Percentiles rank a stretch among this genome's conserved stretches.
Conservation (phyloP, 2,329 filamentous ascomycete species). For the Trichoderma semiorbis region DNA sequence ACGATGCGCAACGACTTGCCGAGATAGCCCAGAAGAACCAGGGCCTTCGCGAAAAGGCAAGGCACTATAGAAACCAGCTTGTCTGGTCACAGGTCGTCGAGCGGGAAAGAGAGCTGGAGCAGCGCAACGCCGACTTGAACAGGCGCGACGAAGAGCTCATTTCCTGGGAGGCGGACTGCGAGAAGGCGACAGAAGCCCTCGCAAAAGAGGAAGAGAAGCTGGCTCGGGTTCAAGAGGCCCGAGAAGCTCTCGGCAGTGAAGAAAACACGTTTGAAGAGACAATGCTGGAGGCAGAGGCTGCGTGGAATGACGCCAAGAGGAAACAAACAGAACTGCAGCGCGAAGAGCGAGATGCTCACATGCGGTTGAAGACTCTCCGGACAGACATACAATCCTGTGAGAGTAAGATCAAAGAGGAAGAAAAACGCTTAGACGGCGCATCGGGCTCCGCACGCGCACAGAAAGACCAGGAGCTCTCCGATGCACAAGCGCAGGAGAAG, state of each 20-base stretch:
- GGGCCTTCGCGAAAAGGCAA: constrained; percentile 58
- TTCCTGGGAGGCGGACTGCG: constrained; percentile 29
- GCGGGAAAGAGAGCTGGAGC: constrained; percentile 57
- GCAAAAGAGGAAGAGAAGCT: constrained; percentile 45
- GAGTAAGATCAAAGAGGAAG: constrained; percentile 52
- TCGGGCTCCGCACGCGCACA: constrained; percentile 66
- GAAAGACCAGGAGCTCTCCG: constrained; percentile 54
- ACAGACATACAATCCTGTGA: constrained; percentile 45
- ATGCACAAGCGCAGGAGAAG: constrained; percentile 28
- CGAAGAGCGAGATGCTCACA: constrained; percentile 64
- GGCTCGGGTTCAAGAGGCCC: constrained; percentile 35
- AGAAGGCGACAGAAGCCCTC: constrained; percentile 48
- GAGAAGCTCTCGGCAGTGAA: constrained; percentile 44
- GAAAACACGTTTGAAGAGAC: constrained; percentile 45
- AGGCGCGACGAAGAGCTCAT: constrained; percentile 27
- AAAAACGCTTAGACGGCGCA: constrained; percentile 59
- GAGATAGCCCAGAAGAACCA: constrained; percentile 64
- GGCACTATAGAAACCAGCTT: constrained; percentile 61
- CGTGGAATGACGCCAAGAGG: constrained; percentile 50
- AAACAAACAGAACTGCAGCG: constrained; percentile 53
- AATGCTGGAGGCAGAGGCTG: constrained; percentile 44
- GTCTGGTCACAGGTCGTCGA: constrained; percentile 87
- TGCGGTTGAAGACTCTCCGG: constrained; percentile 53
- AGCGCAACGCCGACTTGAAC: constrained; percentile 30
- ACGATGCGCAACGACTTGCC: constrained; percentile 62